Evolutionary conservation across 2,329 filamentous ascomycete species (phyloP).

Genomic region (Aspergillus luchuensis): DNA sequence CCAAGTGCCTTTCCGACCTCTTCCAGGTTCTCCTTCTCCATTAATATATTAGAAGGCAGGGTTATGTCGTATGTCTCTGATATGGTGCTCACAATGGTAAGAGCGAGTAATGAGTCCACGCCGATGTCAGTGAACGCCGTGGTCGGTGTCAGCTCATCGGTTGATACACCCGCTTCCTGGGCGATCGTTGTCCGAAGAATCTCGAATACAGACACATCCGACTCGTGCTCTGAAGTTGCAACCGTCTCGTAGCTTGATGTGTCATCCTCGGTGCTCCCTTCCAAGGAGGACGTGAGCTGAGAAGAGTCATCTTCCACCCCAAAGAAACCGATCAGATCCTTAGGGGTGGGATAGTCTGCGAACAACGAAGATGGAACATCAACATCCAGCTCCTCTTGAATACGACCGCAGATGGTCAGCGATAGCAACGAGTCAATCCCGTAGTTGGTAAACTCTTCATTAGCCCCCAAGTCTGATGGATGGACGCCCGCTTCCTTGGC

Average conservation of each 20-base stretch:
- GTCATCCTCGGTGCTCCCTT: not conserved
- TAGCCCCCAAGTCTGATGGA: slow-evolving; percentile 30
- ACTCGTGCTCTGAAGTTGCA: slow-evolving; percentile 2
- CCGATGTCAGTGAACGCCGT: slow-evolving; percentile 7
- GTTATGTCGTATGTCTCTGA: not conserved
- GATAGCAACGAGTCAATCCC: slow-evolving; percentile 42
- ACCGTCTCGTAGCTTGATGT: slow-evolving; percentile 3
- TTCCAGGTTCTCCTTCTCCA: slow-evolving; percentile 1
- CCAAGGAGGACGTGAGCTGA: not conserved
- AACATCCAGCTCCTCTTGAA: slow-evolving; percentile 49
- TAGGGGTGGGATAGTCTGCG: slow-evolving; percentile 54
- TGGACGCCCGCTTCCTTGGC: slow-evolving; percentile 36
- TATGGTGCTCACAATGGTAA: slow-evolving; percentile 9
- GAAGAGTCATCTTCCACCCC: not conserved
- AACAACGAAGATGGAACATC: slow-evolving; percentile 59
- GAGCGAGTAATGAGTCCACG: slow-evolving; percentile 10
- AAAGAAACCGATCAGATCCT: slow-evolving; percentile 1
- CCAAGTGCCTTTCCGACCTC: slow-evolving; percentile 18
- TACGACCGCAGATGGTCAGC: slow-evolving; percentile 36
- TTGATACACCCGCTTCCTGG: slow-evolving; percentile 1
- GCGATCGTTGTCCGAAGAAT: slow-evolving; percentile 8
- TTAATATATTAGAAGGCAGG: slow-evolving; percentile 3
- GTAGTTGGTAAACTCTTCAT: slow-evolving; percentile 32
- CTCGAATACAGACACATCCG: not conserved
- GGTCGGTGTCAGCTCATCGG: not conserved